phyloP scores from a whole-genome alignment of 495 filamentous ascomycete genomes.

The Rhypophila decipiens region DNA sequence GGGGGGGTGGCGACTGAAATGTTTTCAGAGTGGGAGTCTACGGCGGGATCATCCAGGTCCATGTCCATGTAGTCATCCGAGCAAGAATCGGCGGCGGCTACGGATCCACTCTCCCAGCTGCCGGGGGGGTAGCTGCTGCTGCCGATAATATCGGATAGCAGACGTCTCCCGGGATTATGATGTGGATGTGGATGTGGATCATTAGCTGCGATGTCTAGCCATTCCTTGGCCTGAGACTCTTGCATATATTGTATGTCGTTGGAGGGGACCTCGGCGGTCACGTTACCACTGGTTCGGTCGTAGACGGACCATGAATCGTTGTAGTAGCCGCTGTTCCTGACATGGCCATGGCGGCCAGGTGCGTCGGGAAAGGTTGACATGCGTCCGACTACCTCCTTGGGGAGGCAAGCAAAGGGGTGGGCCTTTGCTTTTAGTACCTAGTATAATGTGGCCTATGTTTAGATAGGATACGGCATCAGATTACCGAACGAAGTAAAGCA shows the following conservation, averaged over 20 bases:
- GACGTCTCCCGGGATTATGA: too few species aligned
- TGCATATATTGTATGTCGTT: not conserved
- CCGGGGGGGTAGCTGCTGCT: not conserved
- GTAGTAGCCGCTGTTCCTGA: not conserved
- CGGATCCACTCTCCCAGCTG: not conserved
- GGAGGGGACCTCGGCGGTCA: not conserved
- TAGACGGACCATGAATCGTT: not conserved
- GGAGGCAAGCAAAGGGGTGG: too few species aligned
- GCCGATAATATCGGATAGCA: not conserved
- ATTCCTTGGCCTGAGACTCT: not conserved
- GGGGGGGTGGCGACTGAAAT: slow-evolving; percentile 5
- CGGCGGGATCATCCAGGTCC: slow-evolving; percentile 10
- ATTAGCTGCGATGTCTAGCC: not conserved
- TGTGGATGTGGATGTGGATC: not conserved
- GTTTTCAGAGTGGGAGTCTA: slow-evolving; percentile 6
- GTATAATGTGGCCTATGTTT: too few species aligned
- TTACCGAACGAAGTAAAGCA: not conserved
- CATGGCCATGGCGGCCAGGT: not conserved
- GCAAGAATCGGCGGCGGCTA: slow-evolving; percentile 9
- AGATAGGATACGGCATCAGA: not conserved
- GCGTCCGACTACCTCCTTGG: not conserved
- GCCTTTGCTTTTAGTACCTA: too few species aligned
- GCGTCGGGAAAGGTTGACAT: not conserved
- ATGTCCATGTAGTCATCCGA: slow-evolving; percentile 4
- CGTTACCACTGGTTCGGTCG: not conserved